Conservation (phyloP, 2,329 filamentous ascomycete species). For the Tricladium varicosporioides region DNA sequence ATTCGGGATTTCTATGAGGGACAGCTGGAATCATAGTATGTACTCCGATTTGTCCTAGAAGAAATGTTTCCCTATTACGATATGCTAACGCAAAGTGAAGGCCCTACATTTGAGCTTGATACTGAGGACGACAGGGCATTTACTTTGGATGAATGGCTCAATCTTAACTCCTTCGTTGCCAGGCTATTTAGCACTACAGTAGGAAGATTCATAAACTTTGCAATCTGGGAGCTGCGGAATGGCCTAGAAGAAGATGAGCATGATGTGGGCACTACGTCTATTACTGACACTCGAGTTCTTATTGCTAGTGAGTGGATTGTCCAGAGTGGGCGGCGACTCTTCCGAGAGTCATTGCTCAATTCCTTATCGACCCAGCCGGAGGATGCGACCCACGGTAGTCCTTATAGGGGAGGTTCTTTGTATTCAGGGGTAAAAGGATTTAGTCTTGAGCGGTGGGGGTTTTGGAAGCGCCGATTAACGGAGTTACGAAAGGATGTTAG, state of each 20-base stretch:
- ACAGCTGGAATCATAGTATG: too few relatives aligned
- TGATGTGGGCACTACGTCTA: neutral
- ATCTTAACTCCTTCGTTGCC: neutral
- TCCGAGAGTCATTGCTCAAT: neutral
- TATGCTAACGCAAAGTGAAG: too few relatives aligned
- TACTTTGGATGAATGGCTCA: neutral
- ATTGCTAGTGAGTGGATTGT: neutral
- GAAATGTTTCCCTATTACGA: too few relatives aligned
- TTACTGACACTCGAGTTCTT: neutral
- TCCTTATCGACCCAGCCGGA: neutral
- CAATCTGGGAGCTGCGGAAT: neutral
- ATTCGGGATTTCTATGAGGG: neutral
- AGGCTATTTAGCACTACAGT: neutral
- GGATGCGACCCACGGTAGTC: too few relatives aligned
- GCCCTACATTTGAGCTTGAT: neutral
- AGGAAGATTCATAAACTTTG: neutral
- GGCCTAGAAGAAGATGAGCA: neutral
- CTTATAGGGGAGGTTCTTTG: neutral
- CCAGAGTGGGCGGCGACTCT: neutral
- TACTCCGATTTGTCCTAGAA: too few relatives aligned
- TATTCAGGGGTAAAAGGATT: neutral
- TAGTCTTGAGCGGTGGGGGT: neutral
- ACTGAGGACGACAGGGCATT: neutral
- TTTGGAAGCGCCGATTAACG: neutral
- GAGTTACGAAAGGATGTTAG: neutral